phyloP scores from a whole-genome alignment of 1,284 basidiomycete species.

The Caloboletus firmus region DNA sequence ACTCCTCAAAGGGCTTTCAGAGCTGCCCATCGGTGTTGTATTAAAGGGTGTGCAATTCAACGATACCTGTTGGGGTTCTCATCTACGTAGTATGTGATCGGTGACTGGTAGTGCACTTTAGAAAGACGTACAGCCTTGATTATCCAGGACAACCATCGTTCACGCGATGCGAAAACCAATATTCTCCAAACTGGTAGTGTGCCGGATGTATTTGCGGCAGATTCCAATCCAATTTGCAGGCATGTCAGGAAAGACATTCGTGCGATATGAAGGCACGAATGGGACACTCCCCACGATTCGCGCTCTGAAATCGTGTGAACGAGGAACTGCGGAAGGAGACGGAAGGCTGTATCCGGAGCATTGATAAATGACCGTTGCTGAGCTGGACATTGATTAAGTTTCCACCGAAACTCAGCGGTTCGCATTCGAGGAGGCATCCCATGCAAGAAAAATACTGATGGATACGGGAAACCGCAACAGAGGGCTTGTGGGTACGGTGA shows the following conservation, averaged over 20 bases:
- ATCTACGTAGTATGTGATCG: neutral
- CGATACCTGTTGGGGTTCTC: neutral
- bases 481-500: neutral
- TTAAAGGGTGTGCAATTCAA: neutral
- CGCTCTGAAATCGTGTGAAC: slow-evolving; percentile 4
- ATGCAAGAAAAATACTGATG: slow-evolving; percentile 1
- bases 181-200: neutral
- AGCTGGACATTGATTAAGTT: slow-evolving; percentile 16
- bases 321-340: neutral
- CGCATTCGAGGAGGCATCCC: neutral
- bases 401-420: neutral
- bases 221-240: neutral
- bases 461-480: neutral
- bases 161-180: slow-evolving; percentile 7
- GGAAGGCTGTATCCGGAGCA: slow-evolving; percentile 8
- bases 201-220: neutral
- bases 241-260: neutral
- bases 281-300: slow-evolving; percentile 2
- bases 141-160: slow-evolving; percentile 1
- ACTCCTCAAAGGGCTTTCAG: neutral
- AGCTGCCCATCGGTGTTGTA: neutral
- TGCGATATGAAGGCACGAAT: slow-evolving; percentile 4
- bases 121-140: slow-evolving; percentile 12
- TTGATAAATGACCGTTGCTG: slow-evolving; percentile 17
- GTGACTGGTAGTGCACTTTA: neutral